Evolutionary conservation across 106 monocot genomes (phyloP), one percentile per base, ranked within the genome.

Genomic region (Acorus gramineus): DNA sequence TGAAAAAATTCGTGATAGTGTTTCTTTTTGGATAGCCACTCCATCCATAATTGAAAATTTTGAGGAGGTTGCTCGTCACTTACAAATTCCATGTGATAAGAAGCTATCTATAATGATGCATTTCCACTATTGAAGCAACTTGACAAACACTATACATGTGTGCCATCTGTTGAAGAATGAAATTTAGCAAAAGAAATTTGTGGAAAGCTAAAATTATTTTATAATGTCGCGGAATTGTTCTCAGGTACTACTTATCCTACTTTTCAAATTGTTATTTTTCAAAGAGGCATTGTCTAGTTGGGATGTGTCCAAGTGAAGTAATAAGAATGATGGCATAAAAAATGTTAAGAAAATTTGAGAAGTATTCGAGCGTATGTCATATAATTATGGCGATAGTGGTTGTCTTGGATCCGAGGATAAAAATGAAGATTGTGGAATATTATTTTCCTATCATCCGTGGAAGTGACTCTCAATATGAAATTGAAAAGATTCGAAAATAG

Each of bases 341-440:
- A 2, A 70, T 75, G 75, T 8, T 44, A 1, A 5, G 47, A 11
- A 75, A 80, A 12, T 79, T 69, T 70, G 57, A 79, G 3, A 74
- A 70, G 46, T 79, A 79, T 65, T 79, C 64, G 74, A n/a, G 5
- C 48, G 11, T 62, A 6, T 47, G 47, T 4, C 57, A 69, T 69
- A 47, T 57, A 11, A 2, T 74, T 48, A 67, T 67, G 53, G 63
- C 56, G 3, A 6, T 70, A 4, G 79, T 55, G 4, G 11, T 50
- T 11, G 7, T 79, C 52, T 69, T 79, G 49, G 74, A 74, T 70
- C 74, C 52, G 44, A n/a, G n/a, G n/a, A n/a, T n/a, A n/a, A n/a
- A n/a, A n/a, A n/a, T n/a, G n/a, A n/a, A n/a, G n/a, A n/a, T 62
- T 11, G 5, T 74, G 2, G 50, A 73, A 28, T 64, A 8, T 47